Evolutionary conservation across 2,329 filamentous ascomycete genomes (phyloP), one percentile per base, ranked within the genome.

Genomic region (Metarhizium guizhouense): DNA sequence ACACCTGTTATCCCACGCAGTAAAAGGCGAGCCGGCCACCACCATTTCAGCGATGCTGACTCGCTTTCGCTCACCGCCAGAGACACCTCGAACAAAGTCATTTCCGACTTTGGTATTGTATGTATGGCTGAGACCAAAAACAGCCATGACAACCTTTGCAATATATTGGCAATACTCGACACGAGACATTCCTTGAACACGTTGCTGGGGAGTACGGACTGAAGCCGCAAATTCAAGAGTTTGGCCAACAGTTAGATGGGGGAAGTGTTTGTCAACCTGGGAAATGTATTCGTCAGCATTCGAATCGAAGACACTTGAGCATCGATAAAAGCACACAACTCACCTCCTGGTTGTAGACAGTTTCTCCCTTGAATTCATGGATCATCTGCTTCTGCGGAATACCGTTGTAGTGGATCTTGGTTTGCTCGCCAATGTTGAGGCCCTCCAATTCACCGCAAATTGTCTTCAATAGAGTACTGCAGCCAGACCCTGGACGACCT

Each of bases 11-110:
- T 87, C 90, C 88, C 89, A 94, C 0, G 70, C 72, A 6, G 64
- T 67, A 45, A 84, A 68, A 0, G 79, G 79, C 0, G 82, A 80
- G 38, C 77, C 74, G 16, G 85, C 85, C 11, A 91, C 74, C 57
- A 86, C 79, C 61, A 88, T 89, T 69, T 94, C 89, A 1, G 87
- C 88, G 58, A 94, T 90, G 48, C 84, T 88, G 5, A 95, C 89
- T 67, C 90, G 84, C 73, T 94, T 92, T 55, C 85, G 76, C 67
- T 89, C 86, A 42, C 86, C 86, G 30, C 86, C 86, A 7, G 80
- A 85, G 0, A 88, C 80, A 51, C 88, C 88, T 1, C 86, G 82
- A 11, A 91, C 77, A 47, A 87, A 83, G 61, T 90, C 86, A 57
- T 90, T 84, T 7, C 88, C 88, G 13, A 92, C 85, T 62, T 85